Percentiles rank a stretch among this genome's conserved stretches.
Evolutionary conservation across 139 green algal species (phyloP).

Genomic region (Picocystis salinarum): DNA sequence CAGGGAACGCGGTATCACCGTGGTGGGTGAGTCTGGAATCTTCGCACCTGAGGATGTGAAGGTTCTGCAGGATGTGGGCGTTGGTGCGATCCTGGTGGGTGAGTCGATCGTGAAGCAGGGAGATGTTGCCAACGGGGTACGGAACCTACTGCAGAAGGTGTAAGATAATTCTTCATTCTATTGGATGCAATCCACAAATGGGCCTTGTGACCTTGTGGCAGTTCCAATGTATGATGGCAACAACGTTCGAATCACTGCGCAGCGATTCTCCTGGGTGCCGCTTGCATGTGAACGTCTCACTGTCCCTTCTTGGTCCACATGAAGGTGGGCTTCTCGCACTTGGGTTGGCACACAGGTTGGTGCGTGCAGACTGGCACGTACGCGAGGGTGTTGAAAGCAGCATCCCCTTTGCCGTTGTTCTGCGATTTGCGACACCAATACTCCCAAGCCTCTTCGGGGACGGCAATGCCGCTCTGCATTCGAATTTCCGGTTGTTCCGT

Average conservation of each 20-base stretch:
- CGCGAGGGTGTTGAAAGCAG: conserved; percentile 9
- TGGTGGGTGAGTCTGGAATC: conserved; percentile 84
- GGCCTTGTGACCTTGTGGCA: no score
- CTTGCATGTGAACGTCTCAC: no score
- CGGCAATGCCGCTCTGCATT: not conserved
- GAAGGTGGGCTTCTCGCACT: conserved; percentile 1
- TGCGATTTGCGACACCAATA: conserved; percentile 12
- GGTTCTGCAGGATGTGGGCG: conserved; percentile 39
- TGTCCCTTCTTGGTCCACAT: no score
- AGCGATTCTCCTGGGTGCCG: no score
- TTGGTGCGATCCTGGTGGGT: conserved; percentile 77
- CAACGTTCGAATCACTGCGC: no score
- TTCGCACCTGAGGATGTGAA: conserved; percentile 85
- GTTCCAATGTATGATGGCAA: no score
- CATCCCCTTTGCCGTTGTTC: conserved; percentile 12
- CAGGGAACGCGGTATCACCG: conserved; percentile 43
- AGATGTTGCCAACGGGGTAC: conserved; percentile 18
- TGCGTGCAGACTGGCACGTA: conserved; percentile 12
- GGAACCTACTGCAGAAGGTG: conserved; percentile 2
- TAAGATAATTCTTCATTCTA: no score
- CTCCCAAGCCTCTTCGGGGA: conserved; percentile 5
- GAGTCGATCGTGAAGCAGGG: conserved; percentile 90
- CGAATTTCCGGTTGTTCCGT: no score
- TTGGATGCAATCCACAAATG: no score
- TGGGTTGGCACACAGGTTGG: conserved; percentile 7